Evolutionary conservation across 202 grass and related monocot species (phyloP), one percentile per base, ranked within the genome.

Genomic region (Panicum virgatum): DNA sequence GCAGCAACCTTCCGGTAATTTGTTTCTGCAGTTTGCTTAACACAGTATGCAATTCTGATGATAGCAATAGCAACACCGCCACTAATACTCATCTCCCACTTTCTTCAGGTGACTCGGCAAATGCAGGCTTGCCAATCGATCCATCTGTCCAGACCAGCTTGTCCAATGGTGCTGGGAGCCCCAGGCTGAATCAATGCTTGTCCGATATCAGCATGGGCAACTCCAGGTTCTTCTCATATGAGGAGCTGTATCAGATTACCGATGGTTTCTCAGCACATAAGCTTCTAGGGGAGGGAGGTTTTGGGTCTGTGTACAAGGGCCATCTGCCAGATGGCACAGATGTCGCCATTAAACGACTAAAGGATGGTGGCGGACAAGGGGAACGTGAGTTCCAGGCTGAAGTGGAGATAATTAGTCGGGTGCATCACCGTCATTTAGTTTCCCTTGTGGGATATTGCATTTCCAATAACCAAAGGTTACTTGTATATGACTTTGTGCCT

Each of bases 331-430:
- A 94, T 38, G 92, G 92, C 75, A 89, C 89, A 71, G 56, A 86
- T 18, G 90, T 98, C 32, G 95, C 92, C 9, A 87, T 98, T 27
- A 98, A 98, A 73, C 88, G 87, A 76, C 80, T 98, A 25, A 94
- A 80, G 46, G 88, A 84, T 25, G 95, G 88, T 5, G 82, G 95
- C 0, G 88, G 84, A 64, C 95, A 98, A 78, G 95, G 95, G 9
- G 95, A 98, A 38, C 88, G 95, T 16, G 95, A 98, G 68, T 98
- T 98, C 72, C 90, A 93, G 58, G 92, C 95, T 7, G 95, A 98
- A 81, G 95, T 98, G 19, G 95, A 94, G 76, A 98, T 88, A n/a
- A 98, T 97, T 48, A 92, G 92, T 20, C 89, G 94, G 3, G 88
- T 97, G 9, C 94, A 97, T 80, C 94, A 97, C 66, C 86, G 94